Evolutionary conservation across 345 rosid species (phyloP), one percentile per base, ranked within the genome.

Genomic region (Salix brachista): DNA sequence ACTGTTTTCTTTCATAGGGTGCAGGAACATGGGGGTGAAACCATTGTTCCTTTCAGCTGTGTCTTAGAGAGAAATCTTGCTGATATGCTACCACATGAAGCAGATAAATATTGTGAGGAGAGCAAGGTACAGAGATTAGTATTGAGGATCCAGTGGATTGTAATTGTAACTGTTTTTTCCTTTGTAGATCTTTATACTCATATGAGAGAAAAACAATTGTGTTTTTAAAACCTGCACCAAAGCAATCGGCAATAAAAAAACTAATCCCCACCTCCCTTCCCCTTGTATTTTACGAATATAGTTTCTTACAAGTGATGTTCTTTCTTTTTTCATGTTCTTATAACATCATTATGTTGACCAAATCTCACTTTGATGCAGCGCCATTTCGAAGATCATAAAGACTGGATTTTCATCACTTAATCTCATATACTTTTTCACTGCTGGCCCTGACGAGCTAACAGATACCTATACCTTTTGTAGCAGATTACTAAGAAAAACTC

Each of bases 361-460:
- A 21, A 10, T 60, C 37, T 50, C 52, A 66, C 65, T 74, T 82
- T 67, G 69, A 69, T 83, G 72, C 89, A 96, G 98, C 91, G 90
- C 73, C 99, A 32, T 96, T 88, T 83, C 99, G 7, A 93, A 94
- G 90, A 96, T 93, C 71, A 93, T 93, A 84, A 96, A 96, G 91
- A 96, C 91, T 73, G 99, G 99, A 58, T 96, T 96, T 83, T 86
- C 97, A 21, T 94, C 97, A 8, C 93, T 96, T 77, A 96, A 93
- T 85, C 97, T 96, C 80, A 93, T 93, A 73, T 93, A 96, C 83
- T 96, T 96, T 82, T 96, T 96, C 86, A 96, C 98, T 17, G 99
- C 94, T 30, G 99, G 99, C 46, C 92, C 94, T 80, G 99, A 90
- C 83, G 99, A 96, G 97, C 98, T 93, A 89, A 70, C 65, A 2